phyloP scores from a whole-genome alignment of 768 basidiomycete species.

The Rhodotorula babjevae region DNA sequence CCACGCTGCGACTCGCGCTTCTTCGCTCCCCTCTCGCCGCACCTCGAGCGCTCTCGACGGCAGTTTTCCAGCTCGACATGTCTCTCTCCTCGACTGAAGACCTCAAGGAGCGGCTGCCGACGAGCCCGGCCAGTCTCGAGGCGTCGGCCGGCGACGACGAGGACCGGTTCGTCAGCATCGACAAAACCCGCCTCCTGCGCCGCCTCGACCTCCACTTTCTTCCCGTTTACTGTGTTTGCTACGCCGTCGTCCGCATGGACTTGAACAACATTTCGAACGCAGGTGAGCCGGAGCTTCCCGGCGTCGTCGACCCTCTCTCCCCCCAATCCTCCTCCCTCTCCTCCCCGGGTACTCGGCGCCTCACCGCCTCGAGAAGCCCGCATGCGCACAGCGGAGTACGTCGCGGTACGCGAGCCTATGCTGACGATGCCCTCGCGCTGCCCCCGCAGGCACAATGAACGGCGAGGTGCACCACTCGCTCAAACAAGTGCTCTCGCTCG shows the following conservation, averaged over 20 bases:
- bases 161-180: slow-evolving; percentile 10
- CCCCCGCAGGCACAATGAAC: slow-evolving; percentile 1
- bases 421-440: no score
- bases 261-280: slow-evolving; percentile 4
- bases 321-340: no score
- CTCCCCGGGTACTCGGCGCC: no score
- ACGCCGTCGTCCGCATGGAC: slow-evolving; percentile 7
- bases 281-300: no score
- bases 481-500: slow-evolving; percentile 2
- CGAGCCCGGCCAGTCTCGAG: background rate
- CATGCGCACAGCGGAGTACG: no score
- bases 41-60: background rate
- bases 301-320: background rate
- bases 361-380: no score
- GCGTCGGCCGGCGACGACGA: background rate
- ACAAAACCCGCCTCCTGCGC: background rate
- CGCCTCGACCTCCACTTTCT: background rate
- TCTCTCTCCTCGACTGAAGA: background rate
- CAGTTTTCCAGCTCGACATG: background rate
- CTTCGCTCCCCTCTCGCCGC: background rate
- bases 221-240: background rate
- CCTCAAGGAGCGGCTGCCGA: background rate
- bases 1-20: background rate
- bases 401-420: no score
- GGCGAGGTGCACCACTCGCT: slow-evolving; percentile 4